Base-by-base conservation (phyloP, 2,329 filamentous ascomycete species). In the Cytospora piceicola region DNA sequence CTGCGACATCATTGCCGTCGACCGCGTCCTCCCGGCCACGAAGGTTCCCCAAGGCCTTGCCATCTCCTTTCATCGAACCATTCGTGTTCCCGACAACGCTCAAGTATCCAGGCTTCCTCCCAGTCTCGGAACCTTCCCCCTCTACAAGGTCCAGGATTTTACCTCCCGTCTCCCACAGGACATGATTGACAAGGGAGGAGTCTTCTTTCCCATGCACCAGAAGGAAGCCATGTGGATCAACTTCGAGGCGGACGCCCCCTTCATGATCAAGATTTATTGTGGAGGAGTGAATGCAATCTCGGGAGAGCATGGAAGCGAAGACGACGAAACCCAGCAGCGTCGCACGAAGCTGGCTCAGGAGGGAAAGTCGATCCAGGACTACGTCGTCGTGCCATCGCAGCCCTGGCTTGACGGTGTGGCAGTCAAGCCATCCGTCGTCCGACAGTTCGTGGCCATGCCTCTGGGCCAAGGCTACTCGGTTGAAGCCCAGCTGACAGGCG, bases 361-460 rank as follows among this genome's bases (percentile, higher is more conserved):
- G 0, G 58, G 63, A 2, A 61, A 69, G 49, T 63, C 14, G 22
- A 63, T 75, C 11, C 73, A 74, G 22, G 73, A 77, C 61, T 72
- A 75, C 61, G 59, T 81, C 12, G 75, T 80, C 7, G 69, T 75
- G 0, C 78, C 77, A 3, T 20, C 65, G 0, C 79, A 81, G 64
- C 63, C 30, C 4, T 80, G 77, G 78, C 70, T 82, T 0, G 78
- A 81, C 67, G 79, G 78, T 2, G 74, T 80, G 30, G 77, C 74
- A 0, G 69, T 69, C 14, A 64, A 70, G 0, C 70, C 77, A 27
- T 78, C 78, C 12, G 70, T 71, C 0, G 78, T 83, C 5, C 75
- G 78, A 12, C 82, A 84, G 66, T 84, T 84, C 66, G 78, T 83
- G 3, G 80, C 81, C 2, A 80, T 51, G 32, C 8, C 32, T 34